These are phyloP conservation scores for Ophiostoma australiae DNA, from an alignment of 2,329 filamentous ascomycete genomes.

Conservation along the genomic window DNA sequence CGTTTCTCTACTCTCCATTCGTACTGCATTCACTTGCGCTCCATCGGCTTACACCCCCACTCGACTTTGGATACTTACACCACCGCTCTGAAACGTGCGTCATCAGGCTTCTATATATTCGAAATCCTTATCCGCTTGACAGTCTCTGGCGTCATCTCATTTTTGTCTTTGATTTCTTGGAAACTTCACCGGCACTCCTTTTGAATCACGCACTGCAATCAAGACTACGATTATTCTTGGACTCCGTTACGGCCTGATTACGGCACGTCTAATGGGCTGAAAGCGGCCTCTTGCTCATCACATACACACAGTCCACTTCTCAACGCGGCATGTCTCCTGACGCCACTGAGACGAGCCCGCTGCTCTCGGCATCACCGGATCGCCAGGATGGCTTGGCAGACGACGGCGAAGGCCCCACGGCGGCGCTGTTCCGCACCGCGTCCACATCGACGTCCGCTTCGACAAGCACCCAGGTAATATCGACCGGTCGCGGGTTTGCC, in stretches of 20 bases:
- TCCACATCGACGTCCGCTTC: neutral
- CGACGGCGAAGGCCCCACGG: neutral
- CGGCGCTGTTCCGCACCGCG: neutral
- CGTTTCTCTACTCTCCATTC: neutral
- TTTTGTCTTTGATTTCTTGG: neutral
- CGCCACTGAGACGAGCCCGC: constrained; percentile 10
- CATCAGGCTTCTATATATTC: neutral
- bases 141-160: neutral
- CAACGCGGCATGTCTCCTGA: neutral
- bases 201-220: no score
- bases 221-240: neutral
- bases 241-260: neutral
- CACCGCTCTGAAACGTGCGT: neutral
- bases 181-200: neutral
- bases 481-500: neutral
- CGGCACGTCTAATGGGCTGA: neutral
- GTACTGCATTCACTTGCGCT: neutral
- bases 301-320: neutral
- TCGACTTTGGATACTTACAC: constrained; percentile 2
- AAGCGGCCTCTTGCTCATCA: no score
- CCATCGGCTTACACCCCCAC: neutral
- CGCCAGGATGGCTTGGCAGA: neutral
- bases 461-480: neutral
- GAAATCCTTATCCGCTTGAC: neutral
- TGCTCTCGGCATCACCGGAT: neutral